These are phyloP conservation scores for Calocybe cyanea DNA, from an alignment of 768 basidiomycete genomes.

Conservation along the genomic window DNA sequence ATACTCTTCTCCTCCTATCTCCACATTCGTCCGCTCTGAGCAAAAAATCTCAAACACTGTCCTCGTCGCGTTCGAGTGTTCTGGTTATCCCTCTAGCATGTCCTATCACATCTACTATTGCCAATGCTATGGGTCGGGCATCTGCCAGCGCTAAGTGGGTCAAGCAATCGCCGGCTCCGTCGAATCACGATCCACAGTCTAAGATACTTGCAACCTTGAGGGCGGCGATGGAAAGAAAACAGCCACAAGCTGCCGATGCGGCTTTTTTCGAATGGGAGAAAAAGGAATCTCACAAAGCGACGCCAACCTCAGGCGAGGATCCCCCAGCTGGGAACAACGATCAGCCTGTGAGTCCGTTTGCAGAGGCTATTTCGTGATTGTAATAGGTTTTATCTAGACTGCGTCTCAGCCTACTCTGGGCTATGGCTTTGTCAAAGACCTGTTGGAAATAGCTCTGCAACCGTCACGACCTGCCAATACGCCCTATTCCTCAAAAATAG, in stretches of 20 bases:
- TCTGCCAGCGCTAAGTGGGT: constrained; percentile 29
- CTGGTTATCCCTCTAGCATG: constrained; percentile 56
- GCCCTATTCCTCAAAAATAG: constrained; percentile 53
- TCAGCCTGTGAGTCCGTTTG: too few relatives aligned
- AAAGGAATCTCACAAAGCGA: too few relatives aligned
- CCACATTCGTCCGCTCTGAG: constrained; percentile 22
- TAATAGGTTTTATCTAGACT: background rate
- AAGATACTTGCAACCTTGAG: constrained; percentile 19
- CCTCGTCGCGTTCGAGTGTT: constrained; percentile 45
- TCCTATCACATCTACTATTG: constrained; percentile 56
- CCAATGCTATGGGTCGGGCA: background rate
- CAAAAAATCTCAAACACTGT: constrained; percentile 20
- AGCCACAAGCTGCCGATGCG: too few relatives aligned
- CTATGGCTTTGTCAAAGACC: constrained; percentile 57
- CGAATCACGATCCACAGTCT: constrained; percentile 1
- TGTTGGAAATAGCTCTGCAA: constrained; percentile 49
- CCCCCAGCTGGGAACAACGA: too few relatives aligned
- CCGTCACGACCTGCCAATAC: constrained; percentile 31
- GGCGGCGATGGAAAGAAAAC: constrained; percentile 8
- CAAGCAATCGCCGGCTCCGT: background rate
- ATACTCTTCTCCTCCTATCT: constrained; percentile 50
- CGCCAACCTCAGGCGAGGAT: too few relatives aligned
- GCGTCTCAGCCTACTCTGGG: constrained; percentile 15
- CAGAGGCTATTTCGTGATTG: background rate
- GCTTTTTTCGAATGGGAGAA: too few relatives aligned